Base-by-base conservation (phyloP, 768 basidiomycete genomes). In the Russula sp. region DNA sequence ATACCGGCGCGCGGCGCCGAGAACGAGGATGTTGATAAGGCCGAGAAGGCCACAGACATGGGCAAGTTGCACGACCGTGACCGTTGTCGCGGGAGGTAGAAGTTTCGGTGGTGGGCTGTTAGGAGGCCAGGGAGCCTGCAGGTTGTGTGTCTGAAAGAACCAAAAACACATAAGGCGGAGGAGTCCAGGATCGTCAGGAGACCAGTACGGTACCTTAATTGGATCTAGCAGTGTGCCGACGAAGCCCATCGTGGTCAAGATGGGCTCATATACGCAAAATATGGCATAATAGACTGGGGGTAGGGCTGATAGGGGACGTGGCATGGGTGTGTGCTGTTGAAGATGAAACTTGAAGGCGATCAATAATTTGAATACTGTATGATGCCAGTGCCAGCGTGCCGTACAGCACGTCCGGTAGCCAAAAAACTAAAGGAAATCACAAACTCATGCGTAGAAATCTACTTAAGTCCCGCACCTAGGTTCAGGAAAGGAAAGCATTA, bases 11-110 rank as follows among this genome's bases (percentile, higher is more conserved):
- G 80, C 78, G 10, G 86, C 78, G 20, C 80, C 77, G 58, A 91
- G 79, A 51, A 90, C 73, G 72, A 84, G 89, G 61, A 84, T 68
- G 70, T 90, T 91, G 62, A 91, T 70, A 61, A 88, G 69, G 13
- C 89, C 89, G 66, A 91, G 73, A 32, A 91, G 83, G 45, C 83
- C 87, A 68, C 88, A 89, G 55, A 88, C 88, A 67, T 91, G 86
- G 1, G 85, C 88, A 57, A 91, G 85, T 70, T 91, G 89, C 51
- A 87, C 74, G 64, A 88, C 75, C 1, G 87, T 88, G 54, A 91
- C 86, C 27, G 82, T 72, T 13, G 88, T 84, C 1, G 89, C 88
- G 39, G 70, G 78, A 1, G 85, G 83, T 18, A 89, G 77, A 37
- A 70, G 75, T 39, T 74, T 69, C 16, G 82, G 81, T 40, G 87